Conservation (phyloP, 495 filamentous ascomycete species). For the Aspergillus leporis region DNA sequence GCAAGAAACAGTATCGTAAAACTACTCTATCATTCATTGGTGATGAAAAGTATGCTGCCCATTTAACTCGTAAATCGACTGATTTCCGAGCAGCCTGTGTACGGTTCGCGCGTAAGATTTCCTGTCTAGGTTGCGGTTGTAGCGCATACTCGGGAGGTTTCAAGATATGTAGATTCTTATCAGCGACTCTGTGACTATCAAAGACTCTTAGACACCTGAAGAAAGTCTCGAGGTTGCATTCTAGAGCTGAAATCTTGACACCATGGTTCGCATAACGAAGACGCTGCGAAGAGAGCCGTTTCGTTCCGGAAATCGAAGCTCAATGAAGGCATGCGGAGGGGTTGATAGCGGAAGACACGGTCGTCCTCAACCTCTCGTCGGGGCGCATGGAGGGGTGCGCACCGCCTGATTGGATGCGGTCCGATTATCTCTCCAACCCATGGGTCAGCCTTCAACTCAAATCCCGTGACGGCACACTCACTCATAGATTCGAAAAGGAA, state of each 20-base stretch:
- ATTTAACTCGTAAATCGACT: no score
- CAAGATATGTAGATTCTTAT: neutral
- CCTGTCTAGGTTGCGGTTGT: neutral
- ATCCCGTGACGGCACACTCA: neutral
- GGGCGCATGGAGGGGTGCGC: slow-evolving; percentile 45
- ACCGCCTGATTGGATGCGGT: slow-evolving; percentile 34
- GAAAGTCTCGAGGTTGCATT: neutral
- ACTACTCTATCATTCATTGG: no score
- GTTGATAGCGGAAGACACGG: neutral
- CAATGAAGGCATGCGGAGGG: neutral
- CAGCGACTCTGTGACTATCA: neutral
- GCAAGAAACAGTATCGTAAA: no score
- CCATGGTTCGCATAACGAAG: neutral
- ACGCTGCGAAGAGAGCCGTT: neutral
- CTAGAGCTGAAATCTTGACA: neutral
- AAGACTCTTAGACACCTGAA: neutral
- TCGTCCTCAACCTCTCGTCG: slow-evolving; percentile 30
- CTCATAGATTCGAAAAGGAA: neutral
- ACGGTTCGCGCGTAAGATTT: no score
- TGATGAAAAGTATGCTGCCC: no score
- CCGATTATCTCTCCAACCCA: slow-evolving; percentile 14
- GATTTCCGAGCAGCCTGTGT: no score
- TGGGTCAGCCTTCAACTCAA: slow-evolving; percentile 10
- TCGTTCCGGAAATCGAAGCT: neutral
- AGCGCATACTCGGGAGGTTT: neutral